A percentile compares a stretch with the other conserved stretches of the same genome.
phyloP scores from a whole-genome alignment of 2,329 filamentous ascomycete species.

The Hypoxylon sp. region DNA sequence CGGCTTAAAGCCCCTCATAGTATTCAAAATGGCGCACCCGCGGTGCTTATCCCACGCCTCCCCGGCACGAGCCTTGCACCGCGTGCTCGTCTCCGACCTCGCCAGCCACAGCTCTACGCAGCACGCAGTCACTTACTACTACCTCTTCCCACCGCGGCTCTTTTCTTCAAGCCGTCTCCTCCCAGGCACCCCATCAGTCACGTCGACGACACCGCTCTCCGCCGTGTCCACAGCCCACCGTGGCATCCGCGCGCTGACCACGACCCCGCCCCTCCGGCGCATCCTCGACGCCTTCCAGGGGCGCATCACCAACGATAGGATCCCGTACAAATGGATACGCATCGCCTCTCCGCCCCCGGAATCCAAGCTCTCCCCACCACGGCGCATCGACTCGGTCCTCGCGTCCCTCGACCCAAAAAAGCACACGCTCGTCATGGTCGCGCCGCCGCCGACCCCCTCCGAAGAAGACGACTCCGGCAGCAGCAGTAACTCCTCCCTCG shows the following conservation, averaged over 20 bases:
- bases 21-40: constrained; percentile 43
- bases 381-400: constrained; percentile 37
- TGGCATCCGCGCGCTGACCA: constrained; percentile 24
- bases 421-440: constrained; percentile 47
- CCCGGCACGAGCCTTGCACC: constrained; percentile 47
- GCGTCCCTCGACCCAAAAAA: constrained; percentile 33
- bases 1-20: not conserved
- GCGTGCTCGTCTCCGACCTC: constrained; percentile 45
- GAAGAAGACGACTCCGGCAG: too few species aligned
- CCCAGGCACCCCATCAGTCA: not conserved
- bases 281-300: constrained; percentile 31
- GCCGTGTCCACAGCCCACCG: not conserved
- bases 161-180: constrained; percentile 19
- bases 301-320: constrained; percentile 60
- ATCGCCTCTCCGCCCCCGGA: constrained; percentile 46
- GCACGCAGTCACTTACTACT: constrained; percentile 20
- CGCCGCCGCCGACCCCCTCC: constrained; percentile 43
- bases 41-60: constrained; percentile 42
- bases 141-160: constrained; percentile 36
- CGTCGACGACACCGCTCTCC: too few species aligned
- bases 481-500: constrained; percentile 23
- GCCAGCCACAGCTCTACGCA: constrained; percentile 13
- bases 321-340: constrained; percentile 53
- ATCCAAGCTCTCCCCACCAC: constrained; percentile 42
- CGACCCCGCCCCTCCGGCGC: constrained; percentile 13